These are phyloP conservation scores for Vaccinium vitisidaea DNA, from an alignment of 148 eudicot genomes.

Conservation along the genomic window DNA sequence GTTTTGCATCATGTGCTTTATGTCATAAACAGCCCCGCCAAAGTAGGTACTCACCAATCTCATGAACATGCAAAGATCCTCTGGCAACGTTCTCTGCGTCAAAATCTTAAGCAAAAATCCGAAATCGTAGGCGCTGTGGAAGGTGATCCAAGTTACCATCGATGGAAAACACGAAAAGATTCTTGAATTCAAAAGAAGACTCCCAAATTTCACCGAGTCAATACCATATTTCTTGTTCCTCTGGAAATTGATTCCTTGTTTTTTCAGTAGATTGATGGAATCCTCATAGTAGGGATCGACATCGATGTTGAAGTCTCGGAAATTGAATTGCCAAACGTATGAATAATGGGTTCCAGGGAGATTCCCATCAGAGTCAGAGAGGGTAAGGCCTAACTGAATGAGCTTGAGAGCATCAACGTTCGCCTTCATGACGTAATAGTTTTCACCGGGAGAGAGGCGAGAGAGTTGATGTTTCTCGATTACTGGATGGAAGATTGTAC, in stretches of 20 bases:
- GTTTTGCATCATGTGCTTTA: slow-evolving; percentile 32
- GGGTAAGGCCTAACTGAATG: not conserved
- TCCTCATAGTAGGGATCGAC: not conserved
- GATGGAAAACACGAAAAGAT: not conserved
- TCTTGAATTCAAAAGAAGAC: not conserved
- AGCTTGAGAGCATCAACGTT: not conserved
- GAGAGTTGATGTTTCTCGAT: not conserved
- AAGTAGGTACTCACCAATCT: slow-evolving; percentile 21
- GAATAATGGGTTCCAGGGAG: not conserved
- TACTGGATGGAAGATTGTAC: not conserved
- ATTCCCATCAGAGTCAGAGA: not conserved
- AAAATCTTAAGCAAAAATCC: slow-evolving; percentile 13
- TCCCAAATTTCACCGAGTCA: not conserved
- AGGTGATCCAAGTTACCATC: slow-evolving; percentile 37
- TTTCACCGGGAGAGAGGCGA: not conserved
- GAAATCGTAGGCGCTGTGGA: slow-evolving; percentile 23
- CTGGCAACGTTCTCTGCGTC: slow-evolving; percentile 17
- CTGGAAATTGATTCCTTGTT: not conserved
- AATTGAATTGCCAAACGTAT: not conserved
- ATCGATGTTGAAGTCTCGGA: not conserved
- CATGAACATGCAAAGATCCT: slow-evolving; percentile 23
- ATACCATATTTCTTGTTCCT: not conserved
- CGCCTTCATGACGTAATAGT: not conserved
- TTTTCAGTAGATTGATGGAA: not conserved
- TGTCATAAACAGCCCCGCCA: slow-evolving; percentile 32